Percentiles rank a stretch among this genome's conserved stretches.
Conservation (phyloP, 208 protist genomes). For the Acanthamoeba quina region DNA sequence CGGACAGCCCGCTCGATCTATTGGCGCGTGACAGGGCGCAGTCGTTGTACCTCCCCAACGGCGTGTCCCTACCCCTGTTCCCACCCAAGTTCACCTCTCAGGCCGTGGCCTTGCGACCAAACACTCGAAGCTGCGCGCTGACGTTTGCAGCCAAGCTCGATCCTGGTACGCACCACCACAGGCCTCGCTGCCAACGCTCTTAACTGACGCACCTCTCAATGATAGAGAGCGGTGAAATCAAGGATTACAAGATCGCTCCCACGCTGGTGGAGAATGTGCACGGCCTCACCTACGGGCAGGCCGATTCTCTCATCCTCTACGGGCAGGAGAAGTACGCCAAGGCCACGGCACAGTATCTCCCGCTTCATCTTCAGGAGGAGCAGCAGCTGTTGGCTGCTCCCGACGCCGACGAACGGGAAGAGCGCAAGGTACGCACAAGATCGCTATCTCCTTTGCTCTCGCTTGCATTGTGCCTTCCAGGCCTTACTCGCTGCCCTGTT, state of each 20-base stretch:
- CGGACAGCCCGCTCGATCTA: background rate
- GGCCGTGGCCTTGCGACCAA: background rate
- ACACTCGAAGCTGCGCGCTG: conserved; percentile 20
- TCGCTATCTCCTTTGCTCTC: background rate
- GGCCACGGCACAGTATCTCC: background rate
- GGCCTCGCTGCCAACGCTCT: background rate
- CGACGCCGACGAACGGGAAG: conserved; percentile 1
- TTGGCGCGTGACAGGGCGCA: conserved; percentile 14
- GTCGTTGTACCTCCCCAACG: conserved; percentile 26
- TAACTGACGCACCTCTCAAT: too few species aligned
- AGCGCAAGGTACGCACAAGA: background rate
- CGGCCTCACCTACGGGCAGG: conserved; percentile 35
- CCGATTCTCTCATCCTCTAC: conserved; percentile 5
- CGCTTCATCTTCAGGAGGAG: background rate
- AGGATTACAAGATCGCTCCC: conserved; percentile 32
- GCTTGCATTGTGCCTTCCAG: background rate
- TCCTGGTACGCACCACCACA: background rate
- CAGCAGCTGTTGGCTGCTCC: background rate
- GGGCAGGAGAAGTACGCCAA: conserved; percentile 13
- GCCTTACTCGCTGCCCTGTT: background rate
- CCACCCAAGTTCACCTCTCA: conserved; percentile 6
- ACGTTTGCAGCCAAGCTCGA: conserved; percentile 54
- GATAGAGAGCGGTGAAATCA: background rate
- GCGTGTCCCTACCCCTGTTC: conserved; percentile 1
- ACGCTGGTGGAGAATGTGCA: conserved; percentile 7